A percentile compares a stretch with the other conserved stretches of the same genome.
Evolutionary conservation across 306 rosid species (phyloP).

Genomic region (barrel medic (Medicago truncatula)): DNA sequence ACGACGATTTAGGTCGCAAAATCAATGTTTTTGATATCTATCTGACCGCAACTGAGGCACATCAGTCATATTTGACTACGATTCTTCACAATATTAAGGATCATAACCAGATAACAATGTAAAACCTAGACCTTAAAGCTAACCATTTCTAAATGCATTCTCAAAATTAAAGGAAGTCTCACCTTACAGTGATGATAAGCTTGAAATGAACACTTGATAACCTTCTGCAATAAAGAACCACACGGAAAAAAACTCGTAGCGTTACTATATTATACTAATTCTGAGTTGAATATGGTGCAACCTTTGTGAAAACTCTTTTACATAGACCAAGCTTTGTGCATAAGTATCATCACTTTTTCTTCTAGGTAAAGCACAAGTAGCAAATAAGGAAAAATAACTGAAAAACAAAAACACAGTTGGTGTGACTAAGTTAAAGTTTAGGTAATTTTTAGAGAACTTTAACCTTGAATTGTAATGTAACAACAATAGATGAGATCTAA

Average conservation of each 20-base stretch:
- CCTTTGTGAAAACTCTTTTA: neutral
- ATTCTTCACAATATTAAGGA: neutral
- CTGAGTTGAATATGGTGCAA: neutral
- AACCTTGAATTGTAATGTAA: conserved; percentile 22
- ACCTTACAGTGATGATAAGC: conserved; percentile 2
- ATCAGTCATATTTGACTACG: neutral
- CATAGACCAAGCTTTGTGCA: neutral
- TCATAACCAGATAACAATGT: neutral
- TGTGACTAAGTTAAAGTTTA: neutral
- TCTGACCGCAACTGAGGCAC: neutral
- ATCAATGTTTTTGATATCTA: neutral
- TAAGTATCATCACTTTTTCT: conserved; percentile 3
- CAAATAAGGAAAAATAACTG: conserved; percentile 1
- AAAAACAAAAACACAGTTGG: conserved; percentile 36
- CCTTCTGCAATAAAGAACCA: conserved; percentile 46
- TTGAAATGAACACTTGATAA: conserved; percentile 8
- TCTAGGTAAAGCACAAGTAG: conserved; percentile 40
- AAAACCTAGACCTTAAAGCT: neutral
- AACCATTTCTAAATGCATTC: conserved; percentile 21
- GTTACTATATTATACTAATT: neutral
- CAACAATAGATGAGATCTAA: conserved; percentile 37
- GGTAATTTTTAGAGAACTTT: conserved; percentile 12
- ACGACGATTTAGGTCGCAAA: neutral
- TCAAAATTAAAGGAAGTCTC: conserved; percentile 9
- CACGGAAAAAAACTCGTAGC: neutral